phyloP scores from a whole-genome alignment of 2,329 filamentous ascomycete genomes.

The Metarhizium album region DNA sequence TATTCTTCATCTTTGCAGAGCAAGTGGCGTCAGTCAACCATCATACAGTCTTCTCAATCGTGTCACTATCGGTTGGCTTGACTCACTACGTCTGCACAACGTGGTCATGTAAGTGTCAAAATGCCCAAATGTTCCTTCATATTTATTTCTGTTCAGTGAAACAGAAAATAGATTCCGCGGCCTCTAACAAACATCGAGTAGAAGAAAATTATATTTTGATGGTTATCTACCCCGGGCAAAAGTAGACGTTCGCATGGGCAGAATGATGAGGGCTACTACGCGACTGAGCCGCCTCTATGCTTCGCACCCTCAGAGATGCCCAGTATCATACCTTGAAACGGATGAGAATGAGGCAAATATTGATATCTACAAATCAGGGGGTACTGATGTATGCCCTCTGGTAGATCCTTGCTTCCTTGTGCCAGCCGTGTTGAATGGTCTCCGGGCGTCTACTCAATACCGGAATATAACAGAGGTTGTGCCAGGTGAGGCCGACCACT shows the following conservation, averaged over 20 bases:
- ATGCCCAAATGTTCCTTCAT: background rate
- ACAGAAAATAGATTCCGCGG: no score
- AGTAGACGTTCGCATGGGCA: slow-evolving; percentile 45
- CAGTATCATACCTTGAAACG: slow-evolving; percentile 11
- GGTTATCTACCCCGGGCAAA: slow-evolving; percentile 65
- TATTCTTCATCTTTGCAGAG: slow-evolving; percentile 47
- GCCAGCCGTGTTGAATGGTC: slow-evolving; percentile 61
- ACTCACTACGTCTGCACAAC: slow-evolving; percentile 41
- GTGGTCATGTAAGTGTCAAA: slow-evolving; percentile 48
- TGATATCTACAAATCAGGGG: slow-evolving; percentile 16
- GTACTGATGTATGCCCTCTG: slow-evolving; percentile 19
- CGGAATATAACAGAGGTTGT: slow-evolving; percentile 44
- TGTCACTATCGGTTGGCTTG: slow-evolving; percentile 51
- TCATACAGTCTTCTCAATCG: slow-evolving; percentile 53
- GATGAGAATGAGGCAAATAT: slow-evolving; percentile 7
- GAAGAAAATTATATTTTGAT: slow-evolving; percentile 70
- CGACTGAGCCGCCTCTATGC: slow-evolving; percentile 39
- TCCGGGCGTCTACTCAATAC: slow-evolving; percentile 37
- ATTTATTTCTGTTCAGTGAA: background rate
- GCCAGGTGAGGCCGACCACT: slow-evolving; percentile 75
- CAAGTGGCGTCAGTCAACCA: slow-evolving; percentile 42
- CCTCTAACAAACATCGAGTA: slow-evolving; percentile 6
- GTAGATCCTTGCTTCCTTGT: slow-evolving; percentile 62
- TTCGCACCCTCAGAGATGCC: slow-evolving; percentile 17
- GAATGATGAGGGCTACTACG: slow-evolving; percentile 47